phyloP scores from a whole-genome alignment of 1,284 basidiomycete species.

The Hymenochaete sp. region DNA sequence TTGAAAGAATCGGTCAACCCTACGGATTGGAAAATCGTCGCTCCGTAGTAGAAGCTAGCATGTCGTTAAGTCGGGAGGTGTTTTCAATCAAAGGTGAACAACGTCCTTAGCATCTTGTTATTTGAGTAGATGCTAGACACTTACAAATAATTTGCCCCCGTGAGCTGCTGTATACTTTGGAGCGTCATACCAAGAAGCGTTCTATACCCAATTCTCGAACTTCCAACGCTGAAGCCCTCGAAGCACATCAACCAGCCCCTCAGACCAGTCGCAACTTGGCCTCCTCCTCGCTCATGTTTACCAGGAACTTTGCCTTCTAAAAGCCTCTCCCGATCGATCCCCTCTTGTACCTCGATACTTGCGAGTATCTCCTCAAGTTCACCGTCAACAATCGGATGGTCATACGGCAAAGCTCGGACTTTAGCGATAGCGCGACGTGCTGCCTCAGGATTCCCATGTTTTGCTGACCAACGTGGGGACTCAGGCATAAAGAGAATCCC shows the following conservation, averaged over 20 bases:
- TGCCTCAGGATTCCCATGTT: conserved; percentile 41
- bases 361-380: conserved; percentile 46
- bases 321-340: conserved; percentile 32
- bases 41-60: conserved; percentile 67
- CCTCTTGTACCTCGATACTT: conserved; percentile 30
- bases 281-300: conserved; percentile 21
- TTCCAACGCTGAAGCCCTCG: conserved; percentile 35
- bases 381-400: conserved; percentile 37
- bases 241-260: conserved; percentile 57
- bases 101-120: too few species aligned
- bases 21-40: conserved; percentile 60
- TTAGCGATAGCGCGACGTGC: conserved; percentile 46
- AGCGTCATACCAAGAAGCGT: conserved; percentile 60
- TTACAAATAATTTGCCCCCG: conserved; percentile 45
- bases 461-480: conserved; percentile 61
- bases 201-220: conserved; percentile 40
- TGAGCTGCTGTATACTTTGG: conserved; percentile 70
- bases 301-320: conserved; percentile 30
- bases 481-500: conserved; percentile 75
- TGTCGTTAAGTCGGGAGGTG: conserved; percentile 33
- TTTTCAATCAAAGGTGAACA: conserved; percentile 19
- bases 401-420: conserved; percentile 43
- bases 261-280: conserved; percentile 22
- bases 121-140: too few species aligned
- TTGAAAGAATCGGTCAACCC: conserved; percentile 62